Evolutionary conservation across 495 filamentous ascomycete genomes (phyloP).

Genomic region (Astrocystis sublimbata): DNA sequence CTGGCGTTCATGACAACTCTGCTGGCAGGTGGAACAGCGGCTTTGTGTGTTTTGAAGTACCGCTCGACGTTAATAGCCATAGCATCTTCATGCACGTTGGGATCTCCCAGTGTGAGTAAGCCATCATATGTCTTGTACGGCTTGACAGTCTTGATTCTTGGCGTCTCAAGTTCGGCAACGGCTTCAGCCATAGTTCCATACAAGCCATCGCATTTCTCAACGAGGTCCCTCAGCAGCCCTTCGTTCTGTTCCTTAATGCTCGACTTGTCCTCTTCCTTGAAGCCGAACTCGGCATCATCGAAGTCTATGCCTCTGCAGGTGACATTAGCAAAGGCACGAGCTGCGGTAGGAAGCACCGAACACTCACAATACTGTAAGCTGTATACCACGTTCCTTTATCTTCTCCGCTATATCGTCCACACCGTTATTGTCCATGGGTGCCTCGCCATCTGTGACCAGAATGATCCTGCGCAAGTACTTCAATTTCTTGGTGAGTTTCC

Average conservation of each 20-base stretch:
- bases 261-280: slow-evolving; percentile 90
- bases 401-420: slow-evolving; percentile 66
- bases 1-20: slow-evolving; percentile 63
- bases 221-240: slow-evolving; percentile 59
- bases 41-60: slow-evolving; percentile 79
- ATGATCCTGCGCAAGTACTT: slow-evolving; percentile 84
- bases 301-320: slow-evolving; percentile 82
- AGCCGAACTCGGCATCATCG: slow-evolving; percentile 86
- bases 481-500: slow-evolving; percentile 76
- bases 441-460: slow-evolving; percentile 78
- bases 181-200: slow-evolving; percentile 87
- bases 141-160: slow-evolving; percentile 69
- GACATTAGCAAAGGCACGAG: slow-evolving; percentile 8
- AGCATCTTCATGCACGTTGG: slow-evolving; percentile 70
- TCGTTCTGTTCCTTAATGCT: slow-evolving; percentile 70
- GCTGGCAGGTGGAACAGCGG: slow-evolving; percentile 71
- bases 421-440: slow-evolving; percentile 65
- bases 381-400: slow-evolving; percentile 72
- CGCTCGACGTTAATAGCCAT: slow-evolving; percentile 85
- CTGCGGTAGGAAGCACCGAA: neutral
- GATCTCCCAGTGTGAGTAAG: slow-evolving; percentile 75
- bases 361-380: slow-evolving; percentile 77
- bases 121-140: slow-evolving; percentile 80
- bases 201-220: slow-evolving; percentile 62
- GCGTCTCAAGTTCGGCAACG: slow-evolving; percentile 66